These are phyloP conservation scores for Rhizoclosmatium sp. DNA, from an alignment of 192 early-diverging fungal genomes.

Conservation along the genomic window DNA sequence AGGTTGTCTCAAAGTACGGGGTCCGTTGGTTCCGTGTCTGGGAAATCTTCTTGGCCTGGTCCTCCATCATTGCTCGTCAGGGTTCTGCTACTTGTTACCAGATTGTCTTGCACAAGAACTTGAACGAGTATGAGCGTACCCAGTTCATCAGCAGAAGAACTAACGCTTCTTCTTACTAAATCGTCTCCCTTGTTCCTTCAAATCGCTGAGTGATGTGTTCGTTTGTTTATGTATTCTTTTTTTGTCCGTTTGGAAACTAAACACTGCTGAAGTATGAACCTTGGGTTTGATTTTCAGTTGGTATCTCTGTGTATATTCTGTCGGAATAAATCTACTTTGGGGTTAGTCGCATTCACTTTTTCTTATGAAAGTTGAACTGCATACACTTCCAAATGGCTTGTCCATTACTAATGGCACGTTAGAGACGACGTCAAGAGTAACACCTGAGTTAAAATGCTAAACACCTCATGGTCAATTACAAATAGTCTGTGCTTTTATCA, in stretches of 20 bases:
- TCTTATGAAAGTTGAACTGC: no score
- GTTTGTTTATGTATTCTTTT: neutral
- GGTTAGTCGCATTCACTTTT: no score
- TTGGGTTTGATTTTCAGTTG: neutral
- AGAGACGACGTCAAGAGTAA: no score
- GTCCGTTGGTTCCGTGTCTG: constrained; percentile 92
- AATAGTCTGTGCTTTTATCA: no score
- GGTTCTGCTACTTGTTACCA: constrained; percentile 97
- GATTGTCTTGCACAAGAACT: constrained; percentile 96
- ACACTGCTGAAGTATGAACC: no score
- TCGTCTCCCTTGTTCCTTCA: neutral
- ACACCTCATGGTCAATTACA: no score
- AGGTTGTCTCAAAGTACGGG: constrained; percentile 84
- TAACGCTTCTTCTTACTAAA: constrained; percentile 17
- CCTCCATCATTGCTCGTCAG: constrained; percentile 93
- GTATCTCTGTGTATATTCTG: neutral
- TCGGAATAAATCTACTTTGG: no score
- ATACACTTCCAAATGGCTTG: no score
- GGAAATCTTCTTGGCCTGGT: constrained; percentile 99
- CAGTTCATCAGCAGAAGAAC: constrained; percentile 47
- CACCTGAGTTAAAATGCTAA: no score
- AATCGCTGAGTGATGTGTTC: neutral
- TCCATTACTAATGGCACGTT: no score
- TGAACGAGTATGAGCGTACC: constrained; percentile 89
- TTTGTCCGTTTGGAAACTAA: neutral